phyloP scores from a whole-genome alignment of 2,329 filamentous ascomycete species.

The Aspergillus clavatus region DNA sequence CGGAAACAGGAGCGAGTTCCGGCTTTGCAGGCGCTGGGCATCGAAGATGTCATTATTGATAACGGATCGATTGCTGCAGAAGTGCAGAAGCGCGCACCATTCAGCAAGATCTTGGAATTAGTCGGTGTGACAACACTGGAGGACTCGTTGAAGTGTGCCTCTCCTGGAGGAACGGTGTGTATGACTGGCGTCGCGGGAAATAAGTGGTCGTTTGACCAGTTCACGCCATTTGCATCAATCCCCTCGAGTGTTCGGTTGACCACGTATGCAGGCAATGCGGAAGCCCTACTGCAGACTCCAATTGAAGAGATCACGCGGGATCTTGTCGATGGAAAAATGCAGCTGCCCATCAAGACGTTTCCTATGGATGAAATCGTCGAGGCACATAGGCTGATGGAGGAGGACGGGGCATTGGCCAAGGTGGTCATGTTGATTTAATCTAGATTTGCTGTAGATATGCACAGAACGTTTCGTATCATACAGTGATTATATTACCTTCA shows the following conservation, averaged over 20 bases:
- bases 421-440: no score
- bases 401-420: no score
- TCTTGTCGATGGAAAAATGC: constrained; percentile 30
- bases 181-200: constrained; percentile 42
- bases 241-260: constrained; percentile 44
- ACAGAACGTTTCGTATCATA: no score
- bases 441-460: no score
- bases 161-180: constrained; percentile 34
- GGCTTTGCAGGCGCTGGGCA: constrained; percentile 28
- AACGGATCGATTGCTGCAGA: constrained; percentile 1
- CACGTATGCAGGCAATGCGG: constrained; percentile 33
- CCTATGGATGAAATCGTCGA: constrained; percentile 5
- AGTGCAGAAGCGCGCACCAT: constrained; percentile 12
- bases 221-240: constrained; percentile 46
- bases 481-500: no score
- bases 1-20: constrained; percentile 27
- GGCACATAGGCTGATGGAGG: constrained; percentile 8
- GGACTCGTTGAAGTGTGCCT: constrained; percentile 36
- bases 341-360: constrained; percentile 3
- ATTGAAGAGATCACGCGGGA: constrained; percentile 36
- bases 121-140: constrained; percentile 38
- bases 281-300: constrained; percentile 37
- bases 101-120: constrained; percentile 39
- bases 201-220: constrained; percentile 35
- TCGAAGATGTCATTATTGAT: constrained; percentile 23